A percentile compares a stretch with the other conserved stretches of the same genome.
Conservation (phyloP, 257 asterid genomes). For the Orobanche coerulescens region DNA sequence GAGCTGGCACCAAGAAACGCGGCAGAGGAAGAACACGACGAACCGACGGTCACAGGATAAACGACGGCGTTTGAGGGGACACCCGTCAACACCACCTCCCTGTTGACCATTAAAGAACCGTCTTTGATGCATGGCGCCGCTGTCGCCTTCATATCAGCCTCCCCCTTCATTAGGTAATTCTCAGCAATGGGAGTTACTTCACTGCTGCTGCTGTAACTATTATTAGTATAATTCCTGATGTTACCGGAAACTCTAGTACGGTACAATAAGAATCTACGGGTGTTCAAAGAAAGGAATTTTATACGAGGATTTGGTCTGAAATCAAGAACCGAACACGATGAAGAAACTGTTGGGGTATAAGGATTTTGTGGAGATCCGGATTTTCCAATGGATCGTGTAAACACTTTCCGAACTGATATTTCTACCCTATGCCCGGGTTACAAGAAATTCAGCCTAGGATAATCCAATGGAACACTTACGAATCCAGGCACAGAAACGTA, state of each 20-base stretch:
- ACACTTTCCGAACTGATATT: no score
- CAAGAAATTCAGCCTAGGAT: no score
- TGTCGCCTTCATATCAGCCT: slow-evolving; percentile 33
- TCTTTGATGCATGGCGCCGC: slow-evolving; percentile 34
- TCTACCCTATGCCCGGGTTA: no score
- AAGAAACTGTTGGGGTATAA: no score
- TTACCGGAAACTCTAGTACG: neutral
- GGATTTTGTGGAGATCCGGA: no score
- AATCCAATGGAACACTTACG: no score
- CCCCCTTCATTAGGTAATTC: slow-evolving; percentile 20
- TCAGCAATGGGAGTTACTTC: neutral
- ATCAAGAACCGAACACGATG: neutral
- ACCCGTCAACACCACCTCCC: slow-evolving; percentile 33
- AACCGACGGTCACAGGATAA: slow-evolving; percentile 28
- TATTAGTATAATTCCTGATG: neutral
- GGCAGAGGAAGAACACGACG: slow-evolving; percentile 18
- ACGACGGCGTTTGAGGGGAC: slow-evolving; percentile 42
- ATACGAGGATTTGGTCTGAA: slow-evolving; percentile 8
- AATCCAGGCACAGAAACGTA: no score
- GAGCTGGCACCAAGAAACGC: slow-evolving; percentile 47
- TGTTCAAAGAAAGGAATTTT: neutral
- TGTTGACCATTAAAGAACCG: slow-evolving; percentile 37
- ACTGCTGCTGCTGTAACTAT: neutral
- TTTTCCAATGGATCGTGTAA: no score
- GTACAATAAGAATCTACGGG: slow-evolving; percentile 4